These are phyloP conservation scores for Linnemannia schmuckeri DNA, from an alignment of 192 early-diverging fungal species.

Conservation along the genomic window DNA sequence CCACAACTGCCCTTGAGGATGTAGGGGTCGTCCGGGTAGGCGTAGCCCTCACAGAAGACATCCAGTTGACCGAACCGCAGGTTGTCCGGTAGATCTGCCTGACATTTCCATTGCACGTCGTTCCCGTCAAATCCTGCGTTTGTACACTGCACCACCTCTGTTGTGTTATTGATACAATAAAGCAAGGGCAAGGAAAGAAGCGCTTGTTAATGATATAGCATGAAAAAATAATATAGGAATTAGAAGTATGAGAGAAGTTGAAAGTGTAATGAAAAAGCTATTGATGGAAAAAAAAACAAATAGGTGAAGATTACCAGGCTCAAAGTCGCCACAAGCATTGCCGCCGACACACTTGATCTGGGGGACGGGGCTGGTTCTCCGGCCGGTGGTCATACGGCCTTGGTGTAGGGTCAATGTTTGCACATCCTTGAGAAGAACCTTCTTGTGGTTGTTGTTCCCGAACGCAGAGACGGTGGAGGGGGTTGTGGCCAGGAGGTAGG, in stretches of 20 bases:
- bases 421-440: constrained; percentile 54
- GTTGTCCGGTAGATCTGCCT: constrained; percentile 55
- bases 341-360: constrained; percentile 61
- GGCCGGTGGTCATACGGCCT: constrained; percentile 50
- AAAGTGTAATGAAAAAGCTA: too few species aligned
- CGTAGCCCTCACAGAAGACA: constrained; percentile 61
- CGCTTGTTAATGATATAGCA: not conserved
- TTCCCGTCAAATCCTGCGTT: constrained; percentile 62
- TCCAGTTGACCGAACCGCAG: constrained; percentile 55
- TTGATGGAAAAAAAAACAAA: not conserved
- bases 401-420: constrained; percentile 56
- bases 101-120: constrained; percentile 65
- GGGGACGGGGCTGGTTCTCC: constrained; percentile 53
- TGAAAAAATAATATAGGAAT: too few species aligned
- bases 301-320: constrained; percentile 30
- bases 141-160: constrained; percentile 55
- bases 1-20: constrained; percentile 60
- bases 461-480: constrained; percentile 5
- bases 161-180: not conserved
- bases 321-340: constrained; percentile 56
- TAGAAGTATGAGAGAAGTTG: too few species aligned
- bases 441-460: constrained; percentile 19
- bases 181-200: not conserved
- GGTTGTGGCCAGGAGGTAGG: constrained; percentile 2
- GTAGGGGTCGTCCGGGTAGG: constrained; percentile 59